Evolutionary conservation across 1,284 basidiomycete genomes (phyloP).

Genomic region (Austroboletus niveus): DNA sequence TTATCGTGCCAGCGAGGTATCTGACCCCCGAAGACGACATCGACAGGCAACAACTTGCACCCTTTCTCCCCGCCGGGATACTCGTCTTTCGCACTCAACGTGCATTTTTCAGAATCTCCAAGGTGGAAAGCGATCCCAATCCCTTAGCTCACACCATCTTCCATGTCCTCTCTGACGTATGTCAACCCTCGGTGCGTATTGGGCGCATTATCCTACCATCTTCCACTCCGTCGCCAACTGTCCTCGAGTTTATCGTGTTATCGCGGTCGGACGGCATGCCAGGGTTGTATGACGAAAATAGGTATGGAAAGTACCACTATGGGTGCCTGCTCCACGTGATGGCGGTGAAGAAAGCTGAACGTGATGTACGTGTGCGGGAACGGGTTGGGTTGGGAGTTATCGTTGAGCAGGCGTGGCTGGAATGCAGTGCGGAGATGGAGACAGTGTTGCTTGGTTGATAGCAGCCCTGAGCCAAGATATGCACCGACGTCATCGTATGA

Average conservation of each 20-base stretch:
- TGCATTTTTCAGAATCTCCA: slow-evolving; percentile 6
- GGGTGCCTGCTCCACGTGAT: slow-evolving; percentile 24
- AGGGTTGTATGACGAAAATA: slow-evolving; percentile 15
- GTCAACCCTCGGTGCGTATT: background rate
- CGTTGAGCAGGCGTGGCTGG: slow-evolving; percentile 15
- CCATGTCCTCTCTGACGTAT: slow-evolving; percentile 6
- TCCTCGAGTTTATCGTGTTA: slow-evolving; percentile 18
- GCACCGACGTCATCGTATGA: too few relatives aligned
- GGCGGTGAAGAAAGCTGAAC: slow-evolving; percentile 9
- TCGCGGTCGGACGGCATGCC: slow-evolving; percentile 7
- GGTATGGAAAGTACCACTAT: slow-evolving; percentile 9
- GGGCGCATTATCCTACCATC: slow-evolving; percentile 21
- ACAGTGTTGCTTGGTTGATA: background rate
- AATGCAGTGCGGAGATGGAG: slow-evolving; percentile 2
- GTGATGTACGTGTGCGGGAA: slow-evolving; percentile 7
- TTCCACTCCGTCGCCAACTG: slow-evolving; percentile 5
- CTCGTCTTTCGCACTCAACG: background rate
- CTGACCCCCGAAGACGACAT: background rate
- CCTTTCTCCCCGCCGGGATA: background rate
- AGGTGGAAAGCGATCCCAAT: background rate
- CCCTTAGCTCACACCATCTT: slow-evolving; percentile 14
- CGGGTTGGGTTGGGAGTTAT: slow-evolving; percentile 16
- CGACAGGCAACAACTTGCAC: background rate
- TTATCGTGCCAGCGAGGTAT: background rate
- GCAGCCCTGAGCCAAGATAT: too few relatives aligned